Conservation (phyloP, 441 rosid species). For the Erysimum cheiri region DNA sequence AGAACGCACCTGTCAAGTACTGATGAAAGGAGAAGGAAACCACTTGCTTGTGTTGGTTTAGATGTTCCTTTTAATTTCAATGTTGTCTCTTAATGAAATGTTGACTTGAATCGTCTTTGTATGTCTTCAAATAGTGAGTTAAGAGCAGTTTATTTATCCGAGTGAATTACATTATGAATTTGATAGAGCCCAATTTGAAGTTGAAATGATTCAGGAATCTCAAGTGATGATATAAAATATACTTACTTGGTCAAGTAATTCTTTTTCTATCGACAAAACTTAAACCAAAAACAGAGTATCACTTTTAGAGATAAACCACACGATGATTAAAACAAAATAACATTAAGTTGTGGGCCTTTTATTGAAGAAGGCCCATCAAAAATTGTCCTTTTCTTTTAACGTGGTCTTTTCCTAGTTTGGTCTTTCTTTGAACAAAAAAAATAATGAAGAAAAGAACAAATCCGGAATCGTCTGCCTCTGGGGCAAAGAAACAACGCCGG, state of each 20-base stretch:
- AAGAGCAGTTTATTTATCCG: background rate
- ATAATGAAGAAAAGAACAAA: conserved; percentile 17
- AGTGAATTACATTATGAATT: background rate
- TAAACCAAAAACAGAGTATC: background rate
- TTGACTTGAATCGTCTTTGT: conserved; percentile 23
- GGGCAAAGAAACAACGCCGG: conserved; percentile 41
- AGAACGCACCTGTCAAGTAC: conserved; percentile 75
- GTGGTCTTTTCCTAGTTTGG: background rate
- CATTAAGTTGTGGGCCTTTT: background rate
- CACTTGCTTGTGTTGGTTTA: conserved; percentile 21
- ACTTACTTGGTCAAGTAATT: too few species aligned
- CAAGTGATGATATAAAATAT: too few species aligned
- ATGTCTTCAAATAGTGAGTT: conserved; percentile 12
- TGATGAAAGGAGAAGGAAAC: conserved; percentile 41
- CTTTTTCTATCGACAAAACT: background rate
- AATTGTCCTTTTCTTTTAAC: background rate
- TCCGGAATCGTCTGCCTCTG: conserved; percentile 25
- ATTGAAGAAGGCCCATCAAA: background rate
- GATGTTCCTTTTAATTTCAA: conserved; percentile 1
- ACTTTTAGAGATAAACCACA: too few species aligned
- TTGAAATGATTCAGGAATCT: background rate
- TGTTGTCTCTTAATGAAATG: conserved; percentile 34
- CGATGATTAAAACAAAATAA: background rate
- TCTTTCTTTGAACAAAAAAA: too few species aligned
- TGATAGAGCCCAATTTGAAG: background rate